phyloP scores from a whole-genome alignment of 805 yeast genomes.

The Teunomyces panamensis region DNA sequence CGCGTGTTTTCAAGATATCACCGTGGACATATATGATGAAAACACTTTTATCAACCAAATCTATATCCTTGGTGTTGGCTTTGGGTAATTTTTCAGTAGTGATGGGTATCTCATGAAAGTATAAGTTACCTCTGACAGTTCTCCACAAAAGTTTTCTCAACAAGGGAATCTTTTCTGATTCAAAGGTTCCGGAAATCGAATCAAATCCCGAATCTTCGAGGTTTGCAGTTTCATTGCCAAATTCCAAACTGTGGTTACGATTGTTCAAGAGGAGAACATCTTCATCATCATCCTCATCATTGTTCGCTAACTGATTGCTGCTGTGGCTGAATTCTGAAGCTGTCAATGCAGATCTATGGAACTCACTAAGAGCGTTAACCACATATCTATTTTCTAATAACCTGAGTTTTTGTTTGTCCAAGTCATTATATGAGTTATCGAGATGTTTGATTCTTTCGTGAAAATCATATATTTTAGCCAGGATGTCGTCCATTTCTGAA shows the following conservation, averaged over 20 bases:
- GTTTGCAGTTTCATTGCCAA: conserved; percentile 19
- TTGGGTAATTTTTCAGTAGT: conserved; percentile 15
- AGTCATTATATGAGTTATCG: conserved; percentile 28
- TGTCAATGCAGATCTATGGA: conserved; percentile 25
- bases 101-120: conserved; percentile 38
- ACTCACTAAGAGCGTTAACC: conserved; percentile 27
- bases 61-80: conserved; percentile 10
- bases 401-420: conserved; percentile 22
- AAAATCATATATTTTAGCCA: conserved; percentile 20
- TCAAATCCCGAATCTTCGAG: conserved; percentile 26
- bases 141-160: conserved; percentile 43
- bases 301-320: background rate
- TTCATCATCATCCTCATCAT: conserved; percentile 24
- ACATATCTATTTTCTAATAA: conserved; percentile 37
- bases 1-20: conserved; percentile 32
- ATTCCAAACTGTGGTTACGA: conserved; percentile 19
- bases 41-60: conserved; percentile 29
- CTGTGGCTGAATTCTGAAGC: conserved; percentile 1
- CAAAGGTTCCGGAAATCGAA: conserved; percentile 36
- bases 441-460: conserved; percentile 35
- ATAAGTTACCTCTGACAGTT: conserved; percentile 41
- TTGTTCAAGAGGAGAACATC: conserved; percentile 26
- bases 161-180: conserved; percentile 32
- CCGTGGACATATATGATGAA: conserved; percentile 42
- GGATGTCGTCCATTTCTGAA: conserved; percentile 35